Base-by-base conservation (phyloP, 2,329 filamentous ascomycete species). In the Colletotrichum eleusines region DNA sequence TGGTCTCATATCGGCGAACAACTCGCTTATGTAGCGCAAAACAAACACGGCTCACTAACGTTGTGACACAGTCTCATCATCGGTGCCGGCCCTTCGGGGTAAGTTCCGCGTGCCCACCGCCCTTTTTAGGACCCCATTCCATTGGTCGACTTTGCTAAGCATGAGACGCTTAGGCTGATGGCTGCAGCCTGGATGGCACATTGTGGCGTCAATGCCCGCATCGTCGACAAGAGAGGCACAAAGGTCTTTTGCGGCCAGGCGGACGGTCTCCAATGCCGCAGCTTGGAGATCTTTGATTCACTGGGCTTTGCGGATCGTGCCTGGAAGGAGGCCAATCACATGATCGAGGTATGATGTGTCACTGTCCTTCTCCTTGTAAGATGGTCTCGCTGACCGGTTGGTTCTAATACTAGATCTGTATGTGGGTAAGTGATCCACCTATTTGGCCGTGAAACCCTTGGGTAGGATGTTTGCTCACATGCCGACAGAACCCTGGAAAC, bases 231-330 rank as follows among this genome's bases (percentile, higher is more conserved):
- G 75, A 78, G 83, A 38, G 77, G 78, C 33, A 74, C 77, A 72
- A 78, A 82, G 71, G 76, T 84, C 46, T 81, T 80, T 72, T 78
- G 77, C 7, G 82, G 84, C 3, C 83, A 86, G 73, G 83, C 84
- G 44, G 83, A 86, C 69, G 83, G 84, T 11, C 78, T 81, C 11
- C 89, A 92, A 79, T 88, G 86, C 73, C 88, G 91, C 1, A 92
- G 89, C 0, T 82, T 93, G 2, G 90, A 94, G 78, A 92, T 94
- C n/a, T 88, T 94, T 66, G 90, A 94, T 74, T 89, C 87, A 60
- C 91, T 94, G 74, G 91, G 89, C 0, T 87, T 94, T 69, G 89
- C 84, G 2, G 87, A 93, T 73, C 81, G 86, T 5, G 87, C 86
- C 1, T 89, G 89, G 87, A 89, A 89, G 58, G 91, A 93, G 74